These are phyloP conservation scores for Lactarius pseudohatsudake DNA, from an alignment of 768 basidiomycete genomes.

Conservation along the genomic window DNA sequence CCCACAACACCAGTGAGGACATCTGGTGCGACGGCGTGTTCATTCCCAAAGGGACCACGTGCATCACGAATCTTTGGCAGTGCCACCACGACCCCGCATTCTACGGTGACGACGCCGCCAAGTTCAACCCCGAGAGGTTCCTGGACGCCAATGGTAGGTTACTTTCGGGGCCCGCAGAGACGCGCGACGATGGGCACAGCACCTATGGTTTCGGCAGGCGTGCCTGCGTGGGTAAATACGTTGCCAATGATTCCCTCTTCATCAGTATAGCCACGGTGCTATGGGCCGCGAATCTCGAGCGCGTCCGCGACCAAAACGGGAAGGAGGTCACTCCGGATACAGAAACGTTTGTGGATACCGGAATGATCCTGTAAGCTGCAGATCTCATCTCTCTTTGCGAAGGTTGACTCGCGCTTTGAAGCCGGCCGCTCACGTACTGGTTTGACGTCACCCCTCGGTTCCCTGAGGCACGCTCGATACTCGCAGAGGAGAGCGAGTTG, in stretches of 20 bases:
- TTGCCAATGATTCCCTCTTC: constrained; percentile 28
- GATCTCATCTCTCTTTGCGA: background rate
- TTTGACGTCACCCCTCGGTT: constrained; percentile 14
- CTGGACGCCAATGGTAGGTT: constrained; percentile 19
- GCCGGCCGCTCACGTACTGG: constrained; percentile 4
- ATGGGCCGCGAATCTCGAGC: constrained; percentile 26
- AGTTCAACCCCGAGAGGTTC: constrained; percentile 29
- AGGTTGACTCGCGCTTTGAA: background rate
- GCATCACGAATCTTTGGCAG: constrained; percentile 32
- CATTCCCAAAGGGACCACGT: constrained; percentile 40
- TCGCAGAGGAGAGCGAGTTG: constrained; percentile 11
- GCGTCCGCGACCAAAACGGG: constrained; percentile 6
- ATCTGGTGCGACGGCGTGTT: constrained; percentile 33
- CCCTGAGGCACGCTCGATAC: constrained; percentile 10
- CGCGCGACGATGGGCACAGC: constrained; percentile 21
- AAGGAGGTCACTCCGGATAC: constrained; percentile 10
- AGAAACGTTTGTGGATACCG: constrained; percentile 9
- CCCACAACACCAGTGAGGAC: constrained; percentile 29
- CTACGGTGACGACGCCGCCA: constrained; percentile 24
- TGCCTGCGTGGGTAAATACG: constrained; percentile 25
- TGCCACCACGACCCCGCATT: constrained; percentile 11
- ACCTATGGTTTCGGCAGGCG: constrained; percentile 24
- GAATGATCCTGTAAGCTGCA: constrained; percentile 25
- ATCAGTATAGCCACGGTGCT: constrained; percentile 28
- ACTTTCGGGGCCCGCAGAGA: constrained; percentile 12